Evolutionary conservation across 768 basidiomycete genomes (phyloP).

Genomic region (Albatrellus ellisii): DNA sequence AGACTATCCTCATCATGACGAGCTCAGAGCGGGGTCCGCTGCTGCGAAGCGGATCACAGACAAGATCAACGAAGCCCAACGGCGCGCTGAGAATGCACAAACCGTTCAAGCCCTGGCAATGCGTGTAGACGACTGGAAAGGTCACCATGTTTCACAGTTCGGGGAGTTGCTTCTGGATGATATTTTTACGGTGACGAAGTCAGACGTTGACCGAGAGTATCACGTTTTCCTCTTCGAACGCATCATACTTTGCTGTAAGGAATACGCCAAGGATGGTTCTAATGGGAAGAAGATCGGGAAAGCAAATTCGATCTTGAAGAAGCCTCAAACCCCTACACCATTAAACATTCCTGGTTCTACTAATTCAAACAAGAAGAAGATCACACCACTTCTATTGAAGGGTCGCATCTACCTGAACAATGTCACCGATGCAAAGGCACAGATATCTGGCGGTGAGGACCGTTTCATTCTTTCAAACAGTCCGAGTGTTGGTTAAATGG

Average conservation of each 20-base stretch:
- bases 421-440: slow-evolving; percentile 57
- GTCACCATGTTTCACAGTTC: slow-evolving; percentile 89
- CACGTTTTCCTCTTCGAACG: slow-evolving; percentile 98
- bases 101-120: slow-evolving; percentile 77
- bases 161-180: slow-evolving; percentile 92
- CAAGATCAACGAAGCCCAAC: slow-evolving; percentile 90
- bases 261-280: slow-evolving; percentile 45
- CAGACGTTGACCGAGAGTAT: slow-evolving; percentile 93
- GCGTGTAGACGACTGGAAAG: slow-evolving; percentile 98
- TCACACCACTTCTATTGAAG: slow-evolving; percentile 76
- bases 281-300: slow-evolving; percentile 64
- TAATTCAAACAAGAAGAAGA: slow-evolving; percentile 56
- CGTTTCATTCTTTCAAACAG: slow-evolving; percentile 19
- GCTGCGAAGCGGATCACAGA: slow-evolving; percentile 90
- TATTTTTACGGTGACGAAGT: slow-evolving; percentile 91
- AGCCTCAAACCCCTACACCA: slow-evolving; percentile 42
- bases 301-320: slow-evolving; percentile 83
- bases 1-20: slow-evolving; percentile 61
- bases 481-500: slow-evolving; percentile 1
- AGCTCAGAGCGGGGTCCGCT: slow-evolving; percentile 72
- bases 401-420: slow-evolving; percentile 97
- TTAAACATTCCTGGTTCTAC: slow-evolving; percentile 35
- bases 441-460: slow-evolving; percentile 49
- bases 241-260: slow-evolving; percentile 98
- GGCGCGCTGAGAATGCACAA: slow-evolving; percentile 81